These are phyloP conservation scores for Xylaria sp. DNA, from an alignment of 2,329 filamentous ascomycete genomes.

Conservation along the genomic window DNA sequence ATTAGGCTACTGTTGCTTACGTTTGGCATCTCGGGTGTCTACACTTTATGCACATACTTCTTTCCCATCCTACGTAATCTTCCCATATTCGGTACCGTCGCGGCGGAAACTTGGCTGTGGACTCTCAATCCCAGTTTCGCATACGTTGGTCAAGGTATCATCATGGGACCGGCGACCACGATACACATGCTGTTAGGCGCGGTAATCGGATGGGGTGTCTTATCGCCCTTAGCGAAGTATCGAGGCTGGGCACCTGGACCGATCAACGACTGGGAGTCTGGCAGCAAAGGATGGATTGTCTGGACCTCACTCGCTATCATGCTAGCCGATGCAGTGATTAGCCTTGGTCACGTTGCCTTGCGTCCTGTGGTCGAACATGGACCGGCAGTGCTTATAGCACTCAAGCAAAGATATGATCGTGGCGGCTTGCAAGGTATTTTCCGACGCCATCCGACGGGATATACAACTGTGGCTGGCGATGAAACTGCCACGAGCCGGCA, in stretches of 20 bases:
- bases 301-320: conserved; percentile 97
- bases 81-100: conserved; percentile 81
- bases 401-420: conserved; percentile 41
- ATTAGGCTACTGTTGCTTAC: conserved; percentile 66
- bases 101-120: conserved; percentile 90
- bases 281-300: conserved; percentile 98
- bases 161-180: conserved; percentile 96
- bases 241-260: conserved; percentile 90
- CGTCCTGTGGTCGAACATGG: conserved; percentile 68
- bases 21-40: conserved; percentile 68
- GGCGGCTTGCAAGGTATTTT: conserved; percentile 43
- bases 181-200: conserved; percentile 95
- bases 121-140: conserved; percentile 96
- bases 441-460: conserved; percentile 40
- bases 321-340: conserved; percentile 92
- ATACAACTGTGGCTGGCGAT: conserved; percentile 41
- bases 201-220: conserved; percentile 86
- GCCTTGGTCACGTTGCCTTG: conserved; percentile 80
- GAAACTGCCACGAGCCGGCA: conserved; percentile 39
- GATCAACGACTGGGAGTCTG: conserved; percentile 88
- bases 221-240: conserved; percentile 88
- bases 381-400: conserved; percentile 40
- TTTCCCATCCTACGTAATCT: conserved; percentile 84
- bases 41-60: conserved; percentile 91
- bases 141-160: conserved; percentile 96